phyloP scores from a whole-genome alignment of 371 early-diverging fungal species.

The Blakeslea trispora region DNA sequence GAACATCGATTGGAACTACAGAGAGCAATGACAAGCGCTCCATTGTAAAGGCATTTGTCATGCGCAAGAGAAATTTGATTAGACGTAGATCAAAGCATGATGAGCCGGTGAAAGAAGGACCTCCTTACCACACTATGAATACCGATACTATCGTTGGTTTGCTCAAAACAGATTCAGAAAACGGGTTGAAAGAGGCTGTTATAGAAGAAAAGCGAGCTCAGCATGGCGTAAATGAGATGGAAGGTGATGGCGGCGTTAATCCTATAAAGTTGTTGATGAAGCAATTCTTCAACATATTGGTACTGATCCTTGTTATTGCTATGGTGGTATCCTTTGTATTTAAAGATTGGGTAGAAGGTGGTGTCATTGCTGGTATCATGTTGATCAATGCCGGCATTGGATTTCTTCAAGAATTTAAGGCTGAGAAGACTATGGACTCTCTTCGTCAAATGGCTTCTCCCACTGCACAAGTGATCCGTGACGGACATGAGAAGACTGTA shows the following conservation, averaged over 20 bases:
- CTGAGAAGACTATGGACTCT: slow-evolving; percentile 89
- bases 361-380: slow-evolving; percentile 76
- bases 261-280: slow-evolving; percentile 65
- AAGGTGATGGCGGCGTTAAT: slow-evolving; percentile 66
- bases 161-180: slow-evolving; percentile 54
- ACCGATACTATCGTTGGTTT: slow-evolving; percentile 55
- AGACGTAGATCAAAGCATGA: not conserved
- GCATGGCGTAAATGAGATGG: slow-evolving; percentile 73
- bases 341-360: slow-evolving; percentile 68
- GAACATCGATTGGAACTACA: too few species aligned
- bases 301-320: slow-evolving; percentile 76
- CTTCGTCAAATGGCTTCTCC: slow-evolving; percentile 83
- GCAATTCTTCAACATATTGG: slow-evolving; percentile 82
- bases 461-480: slow-evolving; percentile 73
- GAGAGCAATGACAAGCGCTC: too few species aligned
- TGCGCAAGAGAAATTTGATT: slow-evolving; percentile 22
- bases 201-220: slow-evolving; percentile 54
- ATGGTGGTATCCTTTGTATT: slow-evolving; percentile 64
- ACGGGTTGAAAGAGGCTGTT: slow-evolving; percentile 58
- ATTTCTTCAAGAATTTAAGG: slow-evolving; percentile 85
- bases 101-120: slow-evolving; percentile 25
- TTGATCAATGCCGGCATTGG: slow-evolving; percentile 82
- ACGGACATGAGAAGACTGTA: slow-evolving; percentile 63
- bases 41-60: not conserved
- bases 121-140: slow-evolving; percentile 57